Evolutionary conservation across 805 yeast species (phyloP), one percentile per base, ranked within the genome.

Genomic region (Scheffersomyces ergatensis): DNA sequence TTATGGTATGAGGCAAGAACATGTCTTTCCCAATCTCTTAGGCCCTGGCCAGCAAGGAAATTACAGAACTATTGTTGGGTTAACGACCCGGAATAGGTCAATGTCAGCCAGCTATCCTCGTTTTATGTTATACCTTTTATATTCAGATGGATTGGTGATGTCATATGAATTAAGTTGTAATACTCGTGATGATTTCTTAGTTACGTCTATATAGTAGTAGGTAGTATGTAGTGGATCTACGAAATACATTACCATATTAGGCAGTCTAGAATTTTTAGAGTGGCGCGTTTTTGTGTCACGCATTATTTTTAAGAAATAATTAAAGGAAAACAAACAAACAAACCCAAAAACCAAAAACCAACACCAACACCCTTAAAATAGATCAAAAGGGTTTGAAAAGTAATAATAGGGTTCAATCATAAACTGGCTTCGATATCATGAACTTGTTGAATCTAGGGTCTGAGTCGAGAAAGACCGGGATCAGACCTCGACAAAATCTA

Each of bases 381-480:
- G 9, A 21, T 21, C 24, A 21, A n/a, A n/a, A n/a, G n/a, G n/a
- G n/a, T n/a, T 26, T 30, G 25, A 32, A 37, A 13, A 21, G 36
- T 23, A n/a, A 3, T 34, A 33, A 15, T 19, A 36, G 21, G 20
- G 14, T 18, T 32, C 19, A n/a, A 12, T 15, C 30, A 14, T n/a
- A n/a, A 21, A 21, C 24, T 9, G 9, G 9, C 9, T 9, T 9
- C 6, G 24, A 24, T 38, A 27, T 13, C 27, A 69, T 69, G 75
- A 71, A 69, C 46, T 49, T 65, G 41, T 50, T 70, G 34, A 72
- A 67, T 51, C 67, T 71, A n/a, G 89, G 89, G 1, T 63, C 70
- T 26, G 71, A 68, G 51, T 78, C 89, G 31, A 70, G 90, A n/a
- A 82, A 78, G 53, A 82, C 87, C 0, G 89, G 89, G 5, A 60